A percentile compares a stretch with the other conserved stretches of the same genome.
These are phyloP conservation scores for Allium cepa DNA, from an alignment of 106 monocot genomes.

Conservation along the genomic window DNA sequence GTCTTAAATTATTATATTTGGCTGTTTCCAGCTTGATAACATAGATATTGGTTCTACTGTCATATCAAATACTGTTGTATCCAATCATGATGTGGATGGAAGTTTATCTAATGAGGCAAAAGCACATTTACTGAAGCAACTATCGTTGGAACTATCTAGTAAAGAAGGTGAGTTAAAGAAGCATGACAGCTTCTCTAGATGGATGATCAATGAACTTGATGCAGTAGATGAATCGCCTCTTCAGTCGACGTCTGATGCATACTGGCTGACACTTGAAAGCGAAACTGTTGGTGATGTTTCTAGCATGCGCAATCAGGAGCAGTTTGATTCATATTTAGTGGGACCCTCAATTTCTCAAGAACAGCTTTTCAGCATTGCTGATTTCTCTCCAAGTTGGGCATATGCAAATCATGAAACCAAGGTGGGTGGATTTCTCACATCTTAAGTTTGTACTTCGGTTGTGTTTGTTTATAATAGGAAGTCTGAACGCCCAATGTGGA, in stretches of 20 bases:
- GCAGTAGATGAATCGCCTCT: constrained; percentile 60
- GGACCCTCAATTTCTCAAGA: constrained; percentile 77
- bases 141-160: constrained; percentile 45
- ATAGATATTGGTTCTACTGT: constrained; percentile 16
- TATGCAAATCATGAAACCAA: constrained; percentile 41
- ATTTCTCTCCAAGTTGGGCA: constrained; percentile 68
- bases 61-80: constrained; percentile 11
- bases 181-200: constrained; percentile 83
- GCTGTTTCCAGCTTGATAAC: constrained; percentile 15
- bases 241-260: constrained; percentile 38
- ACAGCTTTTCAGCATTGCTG: constrained; percentile 83
- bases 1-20: too few relatives aligned
- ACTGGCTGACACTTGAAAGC: constrained; percentile 57
- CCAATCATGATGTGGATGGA: constrained; percentile 14
- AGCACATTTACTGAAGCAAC: constrained; percentile 33
- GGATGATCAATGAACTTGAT: constrained; percentile 94
- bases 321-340: constrained; percentile 40
- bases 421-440: constrained; percentile 21
- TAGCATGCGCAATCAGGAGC: constrained; percentile 35
- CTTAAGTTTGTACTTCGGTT: not conserved
- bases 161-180: constrained; percentile 69
- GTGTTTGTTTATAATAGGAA: too few relatives aligned
- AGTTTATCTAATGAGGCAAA: constrained; percentile 16
- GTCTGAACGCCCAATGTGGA: too few relatives aligned
- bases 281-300: constrained; percentile 54